Base-by-base conservation (phyloP, 192 early-diverging fungal species). In the Backusella westeae region DNA sequence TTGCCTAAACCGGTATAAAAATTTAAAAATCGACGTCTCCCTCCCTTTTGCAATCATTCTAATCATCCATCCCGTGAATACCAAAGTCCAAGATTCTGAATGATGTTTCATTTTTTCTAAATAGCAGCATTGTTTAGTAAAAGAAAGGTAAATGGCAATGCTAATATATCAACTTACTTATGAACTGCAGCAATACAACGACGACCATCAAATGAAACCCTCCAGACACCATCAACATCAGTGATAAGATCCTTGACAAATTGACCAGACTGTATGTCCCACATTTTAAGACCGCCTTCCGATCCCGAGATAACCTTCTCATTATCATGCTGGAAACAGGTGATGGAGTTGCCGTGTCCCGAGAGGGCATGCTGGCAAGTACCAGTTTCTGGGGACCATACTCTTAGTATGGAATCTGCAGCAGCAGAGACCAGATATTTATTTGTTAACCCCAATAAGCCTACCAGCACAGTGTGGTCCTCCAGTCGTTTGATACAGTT, bases 321-420 rank as follows among this genome's bases (percentile, higher is more conserved):
- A 12, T 88, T 89, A 79, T 99, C 98, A 80, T 98, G 95, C 80
- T 99, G 97, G 85, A 99, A 98, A 76, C 97, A 99, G 3, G 98
- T 99, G 63, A 99, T 99, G 9, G 98, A 97, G 35, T 89, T 93
- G 36, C 79, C 78, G 78, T 95, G 96, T n/a, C 87, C 96, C 44
- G 87, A 91, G 71, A 91, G 88, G 53, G 88, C 84, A 87, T 90
- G 88, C 78, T 93, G 71, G 76, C 87, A 88, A 6, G 83, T 73
- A 73, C 90, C 78, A 74, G 93, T 74, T 65, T 89, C 78, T 74
- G 95, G 82, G 67, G 90, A 90, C 98, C 98, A 99, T 36, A 99
- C 92, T 5, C 98, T 89, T 44, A 99, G 89, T 19, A 93, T 95
- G 9, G 94, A 87, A 77, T 99, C 98, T 10, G 97, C 98, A 49